Evolutionary conservation across 1,284 basidiomycete species (phyloP).

Genomic region (Cryptococcus sp.): DNA sequence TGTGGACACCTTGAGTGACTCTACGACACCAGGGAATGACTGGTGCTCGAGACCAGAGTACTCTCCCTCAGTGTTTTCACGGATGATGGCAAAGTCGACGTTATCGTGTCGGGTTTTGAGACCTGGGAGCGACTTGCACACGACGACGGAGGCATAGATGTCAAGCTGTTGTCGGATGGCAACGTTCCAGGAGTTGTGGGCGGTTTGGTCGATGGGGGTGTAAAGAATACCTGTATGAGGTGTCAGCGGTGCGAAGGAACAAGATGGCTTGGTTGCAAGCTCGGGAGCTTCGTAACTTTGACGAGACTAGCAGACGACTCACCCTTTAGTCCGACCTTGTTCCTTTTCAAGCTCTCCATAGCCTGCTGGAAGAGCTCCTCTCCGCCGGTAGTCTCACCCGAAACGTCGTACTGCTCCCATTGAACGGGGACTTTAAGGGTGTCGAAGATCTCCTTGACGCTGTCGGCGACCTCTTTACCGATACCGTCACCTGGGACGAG

Average conservation of each 20-base stretch:
- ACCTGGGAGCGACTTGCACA: conserved; percentile 98
- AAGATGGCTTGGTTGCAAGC: neutral
- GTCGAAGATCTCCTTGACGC: conserved; percentile 99
- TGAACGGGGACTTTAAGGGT: conserved; percentile 97
- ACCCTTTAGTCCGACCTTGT: conserved; percentile 99
- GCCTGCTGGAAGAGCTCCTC: conserved; percentile 96
- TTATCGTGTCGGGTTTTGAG: conserved; percentile 93
- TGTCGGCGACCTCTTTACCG: conserved; percentile 95
- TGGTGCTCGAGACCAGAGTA: conserved; percentile 99
- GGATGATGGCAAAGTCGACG: conserved; percentile 98
- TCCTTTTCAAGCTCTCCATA: conserved; percentile 94
- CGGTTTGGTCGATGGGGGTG: conserved; percentile 93
- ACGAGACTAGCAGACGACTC: conserved; percentile 20
- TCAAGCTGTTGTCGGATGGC: conserved; percentile 99
- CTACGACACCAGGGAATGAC: conserved; percentile 97
- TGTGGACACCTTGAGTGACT: conserved; percentile 97
- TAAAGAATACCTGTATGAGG: conserved; percentile 81
- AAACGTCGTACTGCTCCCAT: conserved; percentile 99
- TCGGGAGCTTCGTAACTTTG: no score
- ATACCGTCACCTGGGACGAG: conserved; percentile 97
- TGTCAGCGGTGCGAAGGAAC: neutral
- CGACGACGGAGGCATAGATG: conserved; percentile 97
- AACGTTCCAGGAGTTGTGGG: conserved; percentile 99
- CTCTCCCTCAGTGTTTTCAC: conserved; percentile 99
- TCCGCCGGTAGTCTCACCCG: conserved; percentile 90